Base-by-base conservation (phyloP, 2,329 filamentous ascomycete genomes). In the Huntiella decipiens region DNA sequence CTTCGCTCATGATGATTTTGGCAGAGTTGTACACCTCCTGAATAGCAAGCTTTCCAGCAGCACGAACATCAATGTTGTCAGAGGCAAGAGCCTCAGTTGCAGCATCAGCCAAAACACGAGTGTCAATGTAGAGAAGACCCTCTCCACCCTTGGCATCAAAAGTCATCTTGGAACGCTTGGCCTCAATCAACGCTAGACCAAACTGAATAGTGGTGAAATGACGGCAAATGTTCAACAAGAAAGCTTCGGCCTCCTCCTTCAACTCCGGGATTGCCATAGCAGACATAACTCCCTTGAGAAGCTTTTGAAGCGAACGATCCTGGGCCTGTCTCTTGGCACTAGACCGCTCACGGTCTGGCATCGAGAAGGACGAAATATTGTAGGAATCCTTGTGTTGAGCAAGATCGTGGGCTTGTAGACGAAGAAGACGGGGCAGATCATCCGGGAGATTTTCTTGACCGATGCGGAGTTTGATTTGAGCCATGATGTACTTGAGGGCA, bases 161-260 rank as follows among this genome's bases (percentile, higher is more conserved):
- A 0, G 80, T 73, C 51, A 79, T 83, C 48, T 68, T 74, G 47
- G 68, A 74, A 53, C 87, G 82, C 61, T 88, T 87, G 51, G 81
- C 65, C 47, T 86, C 78, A 15, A 85, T 76, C 32, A 96, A 67
- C n/a, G 86, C 79, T 48, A 79, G 77, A 6, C 87, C 88, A 17
- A 98, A 70, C 60, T 98, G 91, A 28, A 98, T 66, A 38, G 98
- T 73, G 2, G 86, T 81, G 53, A 98, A 88, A 60, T 98, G 92
- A 44, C 79, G 79, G 56, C 85, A 92, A 7, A 95, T 67, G 55
- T 91, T 83, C 39, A 76, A 68, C 17, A 96, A 66, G 51, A 98
- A 80, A 4, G 73, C 60, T 34, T 77, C 74, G 0, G 88, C 84
- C 43, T 86, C 79, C 7, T 78, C 69, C 52, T 83, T 77, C 51